Base-by-base conservation (phyloP, 441 rosid species). In the Erodium chrysanthum region DNA sequence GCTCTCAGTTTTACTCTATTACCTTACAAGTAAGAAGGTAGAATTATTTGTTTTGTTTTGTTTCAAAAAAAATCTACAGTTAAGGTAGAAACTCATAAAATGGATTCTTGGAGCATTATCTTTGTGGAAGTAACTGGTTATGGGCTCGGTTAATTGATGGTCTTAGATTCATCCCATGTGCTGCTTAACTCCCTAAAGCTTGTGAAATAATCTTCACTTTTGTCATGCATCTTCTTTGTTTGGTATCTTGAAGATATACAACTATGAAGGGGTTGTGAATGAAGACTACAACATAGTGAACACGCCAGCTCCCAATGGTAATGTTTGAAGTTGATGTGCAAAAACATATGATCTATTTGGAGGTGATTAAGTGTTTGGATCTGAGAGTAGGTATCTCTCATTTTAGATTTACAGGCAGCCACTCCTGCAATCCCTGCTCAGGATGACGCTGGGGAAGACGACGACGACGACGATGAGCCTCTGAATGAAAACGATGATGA, bases 231-330 rank as follows among this genome's bases (percentile, higher is more conserved):
- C 48, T 33, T 33, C n/a, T 44, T 68, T 48, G 7, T 70, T 29
- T 62, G 35, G 17, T 21, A 70, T 23, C 12, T 66, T 76, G 76
- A 75, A 95, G 98, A 95, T 92, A 74, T 95, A 92, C 87, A 86
- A 83, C 75, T 88, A 95, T 75, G 95, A 90, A 85, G 97, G 96
- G 73, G 88, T 71, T 54, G 90, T 81, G 63, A 85, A 59, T 72
- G 99, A 95, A 71, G 98, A 95, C 68, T 92, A 86, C 81, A 88
- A 92, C 68, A 79, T 87, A 25, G 95, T 81, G 59, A 92, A 80
- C 74, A 95, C 99, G 11, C 98, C 98, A n/a, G 93, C 93, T 72
- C 86, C 96, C 40, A 84, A 78, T 73, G 97, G 99, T 95, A 82
- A 77, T 74, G 67, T 21, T 50, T 25, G 21, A 20, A 31, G 58